Evolutionary conservation across 1,139 yeast species (phyloP), one percentile per base, ranked within the genome.

Genomic region (Yamadazyma aaseri): DNA sequence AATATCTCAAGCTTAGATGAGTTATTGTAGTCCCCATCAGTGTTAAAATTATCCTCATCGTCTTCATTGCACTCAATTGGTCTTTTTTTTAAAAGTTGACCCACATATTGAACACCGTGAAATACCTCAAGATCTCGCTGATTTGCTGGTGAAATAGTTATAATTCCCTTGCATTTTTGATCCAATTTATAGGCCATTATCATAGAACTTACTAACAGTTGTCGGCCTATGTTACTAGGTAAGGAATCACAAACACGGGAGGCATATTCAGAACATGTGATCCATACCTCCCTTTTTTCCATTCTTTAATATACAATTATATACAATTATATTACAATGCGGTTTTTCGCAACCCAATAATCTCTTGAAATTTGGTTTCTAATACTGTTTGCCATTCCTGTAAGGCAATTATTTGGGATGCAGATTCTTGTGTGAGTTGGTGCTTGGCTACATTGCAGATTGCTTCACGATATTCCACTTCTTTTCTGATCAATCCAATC

Each of bases 181-280:
- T 58, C 49, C 17, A 79, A 50, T 0, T 51, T 58, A 47, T 65
- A 76, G 0, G 79, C 75, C 10, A 49, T 45, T 7, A 75, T 60
- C 34, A 79, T 53, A 1, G 65, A 55, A 23, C 59, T 53, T 0
- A 76, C 72, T 15, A 76, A 52, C 3, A 73, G 58, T 8, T 76
- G 75, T 8, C 86, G 55, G 1, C 71, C 76, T 9, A 50, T 50
- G 44, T 79, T 79, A 0, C 82, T 63, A 1, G 84, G 84, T 3
- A 78, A 56, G 20, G 57, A 44, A 40, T 78, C 81, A 14, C 60
- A 49, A 5, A 70, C 42, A 5, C 45, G 35, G 0, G 68, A 46
- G 8, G 48, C 44, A 8, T 34, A 32, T 10, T 5, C 12, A 4
- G 32, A 29, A 13, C 23, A 17, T 7, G 32, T 29, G 5, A 31